Evolutionary conservation across 805 yeast species (phyloP), one percentile per base, ranked within the genome.

Genomic region (Suhomyces vadensis): DNA sequence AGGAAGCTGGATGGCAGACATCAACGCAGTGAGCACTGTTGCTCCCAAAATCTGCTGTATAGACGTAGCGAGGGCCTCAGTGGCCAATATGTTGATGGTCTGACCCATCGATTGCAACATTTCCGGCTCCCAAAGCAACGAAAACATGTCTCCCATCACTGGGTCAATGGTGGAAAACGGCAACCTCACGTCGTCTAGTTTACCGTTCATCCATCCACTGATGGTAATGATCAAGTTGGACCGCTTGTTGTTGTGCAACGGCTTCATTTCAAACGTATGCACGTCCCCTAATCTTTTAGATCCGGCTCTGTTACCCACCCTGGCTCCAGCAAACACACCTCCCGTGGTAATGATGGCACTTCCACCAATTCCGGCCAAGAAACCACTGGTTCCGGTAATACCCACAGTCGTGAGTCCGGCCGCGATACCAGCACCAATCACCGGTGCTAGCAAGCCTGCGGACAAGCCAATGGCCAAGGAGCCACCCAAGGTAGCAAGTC

Each of bases 81-180:
- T 86, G 0, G 99, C 99, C 45, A 94, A 74, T 55, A 94, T 91
- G 50, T 82, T 81, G 51, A 94, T 92, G 0, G 99, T 94, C 64
- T 94, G 97, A 60, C 99, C 99, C 79, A 87, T 89, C 43, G 96
- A 86, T 49, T 82, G 84, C 56, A 94, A 80, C 94, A 94, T 88
- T 53, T 94, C 99, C 0, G 99, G 99, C 64, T 94, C 99, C 99
- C 99, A 94, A 38, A 87, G 69, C 6, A 94, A 72, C 0, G 98
- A 89, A 55, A 85, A 87, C 53, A 94, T 67, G 61, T 94, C 99
- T 13, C 99, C 99, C 92, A 92, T 90, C 0, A 92, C 88, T 0
- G 99, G 99, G 59, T 95, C 99, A 6, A 94, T 87, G 0, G 99
- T 94, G 1, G 96, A 87, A 60, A 91, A 94, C 2, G 99, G 99